Evolutionary conservation across 176 grass and related monocot genomes (phyloP), one percentile per base, ranked within the genome.

Genomic region (Phoenix dactylifera): DNA sequence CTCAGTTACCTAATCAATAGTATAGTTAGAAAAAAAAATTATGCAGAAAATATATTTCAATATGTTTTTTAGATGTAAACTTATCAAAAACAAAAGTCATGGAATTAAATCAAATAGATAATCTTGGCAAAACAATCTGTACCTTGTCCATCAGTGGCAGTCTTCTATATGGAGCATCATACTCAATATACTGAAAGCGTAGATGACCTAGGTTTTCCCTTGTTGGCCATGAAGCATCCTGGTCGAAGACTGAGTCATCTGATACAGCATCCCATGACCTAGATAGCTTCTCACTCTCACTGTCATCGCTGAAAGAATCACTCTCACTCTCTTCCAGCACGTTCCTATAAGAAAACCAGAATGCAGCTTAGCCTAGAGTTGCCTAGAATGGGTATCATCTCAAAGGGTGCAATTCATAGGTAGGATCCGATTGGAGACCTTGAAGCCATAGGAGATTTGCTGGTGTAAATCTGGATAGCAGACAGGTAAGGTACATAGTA

Each of bases 251-350:
- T 16, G 69, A 75, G 18, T 81, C 77, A 22, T 86, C 79, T 0
- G 84, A 84, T 3, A 72, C 73, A 0, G 48, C 83, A 69, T 93
- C 89, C 66, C 83, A 94, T 0, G 80, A 87, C 30, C 65, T 68
- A 16, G 80, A 78, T 3, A 73, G 56, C 71, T 73, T 67, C 26
- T 84, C 80, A 5, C 62, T 74, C 2, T 50, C 53, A 22, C 83
- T 94, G 25, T 84, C 89, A 24, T 84, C 83, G 10, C 84, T 94
- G 67, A 64, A 94, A 5, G 79, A 93, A 72, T 94, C 89, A 3
- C 62, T 79, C 74, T 87, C 88, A 15, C 80, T 87, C 4, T 82
- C 79, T 55, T 82, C 73, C 32, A 26, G 62, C 22, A 52, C 9
- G n/a, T 10, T 48, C 26, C 70, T 17, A 39, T 15, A 44, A 35